phyloP scores from a whole-genome alignment of 129 eudicot genomes.

The Centrapalus pauciflorus region DNA sequence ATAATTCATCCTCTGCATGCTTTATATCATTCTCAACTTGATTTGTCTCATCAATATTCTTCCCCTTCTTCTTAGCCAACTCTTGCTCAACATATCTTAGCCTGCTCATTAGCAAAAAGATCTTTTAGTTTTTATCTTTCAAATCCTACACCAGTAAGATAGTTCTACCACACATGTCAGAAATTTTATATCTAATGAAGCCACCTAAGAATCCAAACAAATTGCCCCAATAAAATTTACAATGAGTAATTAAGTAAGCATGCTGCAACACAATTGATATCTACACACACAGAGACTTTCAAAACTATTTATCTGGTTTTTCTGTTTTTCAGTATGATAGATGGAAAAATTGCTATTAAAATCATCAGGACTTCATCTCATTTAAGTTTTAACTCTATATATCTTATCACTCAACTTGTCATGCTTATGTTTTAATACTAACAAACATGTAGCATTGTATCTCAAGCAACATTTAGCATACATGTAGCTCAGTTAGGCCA shows the following conservation, averaged over 20 bases:
- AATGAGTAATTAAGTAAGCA: not conserved
- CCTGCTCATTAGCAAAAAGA: slow-evolving; percentile 41
- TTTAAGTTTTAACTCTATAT: not conserved
- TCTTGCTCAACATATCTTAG: slow-evolving; percentile 90
- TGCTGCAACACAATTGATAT: not conserved
- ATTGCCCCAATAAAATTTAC: not conserved
- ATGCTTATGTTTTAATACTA: not conserved
- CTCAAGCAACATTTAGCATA: not conserved
- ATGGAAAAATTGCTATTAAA: too few species aligned
- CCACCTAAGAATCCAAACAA: not conserved
- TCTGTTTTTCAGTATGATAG: not conserved
- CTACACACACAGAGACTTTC: not conserved
- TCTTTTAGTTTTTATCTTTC: not conserved
- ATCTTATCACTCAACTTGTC: not conserved
- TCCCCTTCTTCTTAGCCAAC: slow-evolving; percentile 92
- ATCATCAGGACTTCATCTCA: not conserved
- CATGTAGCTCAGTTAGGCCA: not conserved
- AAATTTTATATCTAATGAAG: not conserved
- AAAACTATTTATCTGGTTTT: not conserved
- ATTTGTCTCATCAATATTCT: slow-evolving; percentile 47
- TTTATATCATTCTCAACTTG: slow-evolving; percentile 77
- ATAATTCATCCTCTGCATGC: slow-evolving; percentile 81
- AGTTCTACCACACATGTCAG: not conserved
- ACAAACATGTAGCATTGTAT: not conserved
- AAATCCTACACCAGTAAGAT: not conserved